Evolutionary conservation across 495 filamentous ascomycete genomes (phyloP).

Genomic region (Hyphodiscus hymeniophilus): DNA sequence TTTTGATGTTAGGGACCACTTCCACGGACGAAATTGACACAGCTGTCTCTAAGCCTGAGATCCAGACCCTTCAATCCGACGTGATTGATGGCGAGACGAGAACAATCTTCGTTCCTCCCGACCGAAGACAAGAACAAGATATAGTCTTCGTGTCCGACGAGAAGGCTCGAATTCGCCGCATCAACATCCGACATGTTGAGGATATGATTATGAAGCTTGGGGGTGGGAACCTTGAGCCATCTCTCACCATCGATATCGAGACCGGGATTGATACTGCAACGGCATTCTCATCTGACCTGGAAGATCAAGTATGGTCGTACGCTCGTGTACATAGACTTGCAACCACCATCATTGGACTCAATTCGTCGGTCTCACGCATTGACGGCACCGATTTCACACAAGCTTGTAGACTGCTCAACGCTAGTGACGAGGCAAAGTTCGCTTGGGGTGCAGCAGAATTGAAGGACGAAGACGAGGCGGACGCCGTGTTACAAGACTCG

Average conservation of each 20-base stretch:
- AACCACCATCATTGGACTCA: conserved; percentile 47
- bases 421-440: conserved; percentile 36
- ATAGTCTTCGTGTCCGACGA: conserved; percentile 25
- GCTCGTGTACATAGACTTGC: conserved; percentile 54
- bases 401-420: conserved; percentile 35
- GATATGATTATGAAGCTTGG: conserved; percentile 39
- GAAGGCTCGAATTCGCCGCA: conserved; percentile 43
- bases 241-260: conserved; percentile 18
- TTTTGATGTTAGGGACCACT: conserved; percentile 71
- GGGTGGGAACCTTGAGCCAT: conserved; percentile 8
- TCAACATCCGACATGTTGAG: conserved; percentile 64
- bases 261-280: conserved; percentile 22
- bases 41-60: conserved; percentile 15
- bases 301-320: conserved; percentile 49
- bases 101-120: conserved; percentile 43
- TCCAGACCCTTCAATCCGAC: conserved; percentile 27
- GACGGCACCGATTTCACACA: conserved; percentile 13
- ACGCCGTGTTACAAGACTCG: neutral
- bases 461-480: conserved; percentile 22
- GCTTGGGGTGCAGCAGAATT: conserved; percentile 30
- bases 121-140: conserved; percentile 15
- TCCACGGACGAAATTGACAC: conserved; percentile 8
- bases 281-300: conserved; percentile 29
- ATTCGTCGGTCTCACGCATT: conserved; percentile 4
- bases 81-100: conserved; percentile 28